phyloP scores from a whole-genome alignment of 2,329 filamentous ascomycete species.

The Simplicillium aogashimaense region DNA sequence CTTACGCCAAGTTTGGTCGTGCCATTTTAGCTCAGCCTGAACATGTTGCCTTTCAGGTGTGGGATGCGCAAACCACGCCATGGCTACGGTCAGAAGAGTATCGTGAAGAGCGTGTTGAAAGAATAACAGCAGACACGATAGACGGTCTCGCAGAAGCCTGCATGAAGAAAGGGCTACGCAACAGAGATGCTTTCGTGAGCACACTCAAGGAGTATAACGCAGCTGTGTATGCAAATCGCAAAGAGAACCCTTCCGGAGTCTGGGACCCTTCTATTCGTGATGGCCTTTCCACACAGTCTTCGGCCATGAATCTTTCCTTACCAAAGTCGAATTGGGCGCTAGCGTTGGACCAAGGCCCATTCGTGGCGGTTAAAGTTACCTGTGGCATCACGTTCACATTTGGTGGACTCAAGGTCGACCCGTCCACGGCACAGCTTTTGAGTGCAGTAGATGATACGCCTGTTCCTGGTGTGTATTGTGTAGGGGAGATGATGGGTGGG shows the following conservation, averaged over 20 bases:
- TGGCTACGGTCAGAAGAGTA: conserved; percentile 56
- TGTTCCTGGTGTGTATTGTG: conserved; percentile 49
- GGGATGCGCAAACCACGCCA: conserved; percentile 40
- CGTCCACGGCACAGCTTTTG: conserved; percentile 43
- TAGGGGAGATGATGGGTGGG: conserved; percentile 57
- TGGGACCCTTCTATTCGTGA: conserved; percentile 55
- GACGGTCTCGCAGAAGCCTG: conserved; percentile 46
- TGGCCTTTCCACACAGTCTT: conserved; percentile 49
- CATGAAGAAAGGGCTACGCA: conserved; percentile 32
- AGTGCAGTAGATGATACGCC: conserved; percentile 28
- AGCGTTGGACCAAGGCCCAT: conserved; percentile 45
- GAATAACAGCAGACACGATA: conserved; percentile 38
- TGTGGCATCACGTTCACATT: conserved; percentile 62
- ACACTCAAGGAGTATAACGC: conserved; percentile 47
- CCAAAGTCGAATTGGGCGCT: conserved; percentile 60
- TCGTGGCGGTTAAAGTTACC: conserved; percentile 52
- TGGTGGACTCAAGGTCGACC: conserved; percentile 48
- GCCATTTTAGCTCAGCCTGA: conserved; percentile 51
- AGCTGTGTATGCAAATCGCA: conserved; percentile 36
- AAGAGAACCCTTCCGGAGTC: conserved; percentile 30
- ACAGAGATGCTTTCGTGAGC: conserved; percentile 33
- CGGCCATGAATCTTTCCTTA: conserved; percentile 27
- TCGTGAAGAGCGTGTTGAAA: conserved; percentile 42
- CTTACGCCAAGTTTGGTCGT: conserved; percentile 55
- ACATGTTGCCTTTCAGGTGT: conserved; percentile 53